Base-by-base conservation (phyloP, 139 green algal species). In the Chlorella sp. region DNA sequence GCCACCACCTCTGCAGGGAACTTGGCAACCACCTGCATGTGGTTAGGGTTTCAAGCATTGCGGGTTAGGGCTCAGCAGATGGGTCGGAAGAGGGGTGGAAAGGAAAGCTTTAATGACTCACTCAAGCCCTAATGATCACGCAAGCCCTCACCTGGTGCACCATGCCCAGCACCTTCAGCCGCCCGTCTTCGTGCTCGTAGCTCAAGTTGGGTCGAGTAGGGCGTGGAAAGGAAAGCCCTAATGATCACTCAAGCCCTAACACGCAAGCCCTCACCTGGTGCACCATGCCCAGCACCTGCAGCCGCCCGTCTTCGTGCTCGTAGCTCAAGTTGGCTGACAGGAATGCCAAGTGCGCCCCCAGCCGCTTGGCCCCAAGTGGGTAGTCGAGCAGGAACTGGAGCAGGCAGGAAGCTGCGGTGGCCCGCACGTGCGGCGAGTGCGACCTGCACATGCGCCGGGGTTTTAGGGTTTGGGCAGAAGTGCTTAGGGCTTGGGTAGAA, bases 331-430 rank as follows among this genome's bases (percentile, higher is more conserved):
- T 85, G 23, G 79, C 49, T 0, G 73, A 36, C 74, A 85, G 62
- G 74, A 85, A 85, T 10, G 60, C 51, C 30, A 85, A 59, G 69
- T 85, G 79, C 71, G 71, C 34, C 30, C 35, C 26, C 31, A 33
- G n/a, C 27, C 67, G 49, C 42, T 6, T 42, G 6, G 67, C 27
- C 42, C 90, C 88, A 67, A 98, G 76, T 1, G 94, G 94, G 72
- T 94, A 98, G 82, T 98, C 91, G 35, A 98, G 85, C 77, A 98
- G 85, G 81, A 97, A 98, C 75, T 91, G 82, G 24, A 98, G 88
- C 63, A 98, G 84, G 31, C 75, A 77, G 20, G 84, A 76, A 3
- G 84, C 79, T 69, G 84, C 89, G 31, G 80, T 71, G n/a, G 79
- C 31, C 2, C 93, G 83, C 55, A 91, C 82, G 1, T 83, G 51